Evolutionary conservation across 2,329 filamentous ascomycete species (phyloP).

Genomic region (Trichophyton mentagrophytes): DNA sequence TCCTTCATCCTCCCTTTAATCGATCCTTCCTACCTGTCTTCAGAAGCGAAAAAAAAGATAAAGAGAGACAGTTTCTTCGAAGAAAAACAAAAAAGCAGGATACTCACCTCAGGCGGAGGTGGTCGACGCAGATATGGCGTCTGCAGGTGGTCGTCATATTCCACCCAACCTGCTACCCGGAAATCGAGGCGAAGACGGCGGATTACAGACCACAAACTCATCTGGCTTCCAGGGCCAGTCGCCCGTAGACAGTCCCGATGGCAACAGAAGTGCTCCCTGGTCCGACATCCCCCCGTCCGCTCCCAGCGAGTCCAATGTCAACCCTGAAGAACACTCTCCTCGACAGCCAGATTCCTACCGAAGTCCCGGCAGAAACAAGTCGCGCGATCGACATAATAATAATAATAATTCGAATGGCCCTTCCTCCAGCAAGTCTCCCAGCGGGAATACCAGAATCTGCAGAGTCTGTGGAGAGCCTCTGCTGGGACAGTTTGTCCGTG

Average conservation of each 20-base stretch:
- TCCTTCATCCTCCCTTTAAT: neutral
- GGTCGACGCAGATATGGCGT: conserved; percentile 25
- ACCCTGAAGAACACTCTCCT: conserved; percentile 15
- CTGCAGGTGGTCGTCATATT: conserved; percentile 26
- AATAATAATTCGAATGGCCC: conserved; percentile 25
- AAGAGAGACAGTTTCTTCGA: neutral
- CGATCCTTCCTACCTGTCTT: neutral
- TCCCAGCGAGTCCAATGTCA: conserved; percentile 21
- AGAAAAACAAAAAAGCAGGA: too few relatives aligned
- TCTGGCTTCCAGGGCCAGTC: conserved; percentile 27
- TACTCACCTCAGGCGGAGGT: neutral
- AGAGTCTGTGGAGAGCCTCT: conserved; percentile 81
- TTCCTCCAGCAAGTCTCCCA: conserved; percentile 24
- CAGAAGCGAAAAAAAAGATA: neutral
- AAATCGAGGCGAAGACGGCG: conserved; percentile 24
- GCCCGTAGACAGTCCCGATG: conserved; percentile 23
- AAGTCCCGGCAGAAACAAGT: conserved; percentile 21
- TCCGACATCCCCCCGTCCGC: conserved; percentile 20
- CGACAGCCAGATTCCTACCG: conserved; percentile 20
- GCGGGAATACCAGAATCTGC: conserved; percentile 42
- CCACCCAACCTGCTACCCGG: conserved; percentile 33
- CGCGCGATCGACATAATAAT: conserved; percentile 25
- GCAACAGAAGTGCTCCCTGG: conserved; percentile 7
- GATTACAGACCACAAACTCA: conserved; percentile 26
- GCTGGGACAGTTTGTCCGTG: conserved; percentile 91